Evolutionary conservation across 768 basidiomycete genomes (phyloP).

Genomic region (Guyanaporus albipodus): DNA sequence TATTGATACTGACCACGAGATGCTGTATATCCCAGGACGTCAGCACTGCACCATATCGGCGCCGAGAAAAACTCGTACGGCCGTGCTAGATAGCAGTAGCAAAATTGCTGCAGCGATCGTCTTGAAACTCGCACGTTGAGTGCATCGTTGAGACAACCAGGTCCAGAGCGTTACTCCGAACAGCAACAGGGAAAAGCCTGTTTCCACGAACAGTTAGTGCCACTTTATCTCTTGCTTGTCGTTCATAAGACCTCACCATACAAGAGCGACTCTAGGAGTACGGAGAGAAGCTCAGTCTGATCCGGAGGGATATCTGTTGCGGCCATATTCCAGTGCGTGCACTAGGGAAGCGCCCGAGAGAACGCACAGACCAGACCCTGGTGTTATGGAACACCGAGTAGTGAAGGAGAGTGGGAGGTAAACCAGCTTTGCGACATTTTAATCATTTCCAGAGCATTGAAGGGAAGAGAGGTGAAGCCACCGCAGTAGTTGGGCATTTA

Average conservation of each 20-base stretch:
- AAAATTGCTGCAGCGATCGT: not conserved
- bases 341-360: too few relatives aligned
- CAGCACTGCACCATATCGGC: not conserved
- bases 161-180: not conserved
- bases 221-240: not conserved
- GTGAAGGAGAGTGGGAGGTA: too few relatives aligned
- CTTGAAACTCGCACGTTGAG: not conserved
- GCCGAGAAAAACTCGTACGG: not conserved
- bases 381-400: too few relatives aligned
- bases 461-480: too few relatives aligned
- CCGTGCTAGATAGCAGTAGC: not conserved
- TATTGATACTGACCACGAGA: not conserved
- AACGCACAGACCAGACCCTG: too few relatives aligned
- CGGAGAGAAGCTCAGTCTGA: not conserved
- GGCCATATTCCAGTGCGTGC: too few relatives aligned
- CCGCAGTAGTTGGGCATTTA: too few relatives aligned
- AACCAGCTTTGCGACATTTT: too few relatives aligned
- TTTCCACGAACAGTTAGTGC: not conserved
- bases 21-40: not conserved
- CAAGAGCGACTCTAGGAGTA: not conserved
- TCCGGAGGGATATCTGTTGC: not conserved
- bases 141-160: not conserved
- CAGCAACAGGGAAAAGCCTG: slow-evolving; percentile 3
- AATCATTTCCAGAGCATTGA: too few relatives aligned
- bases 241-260: not conserved